These are phyloP conservation scores for Wakefieldia striispora DNA, from an alignment of 768 basidiomycete genomes.

Conservation along the genomic window DNA sequence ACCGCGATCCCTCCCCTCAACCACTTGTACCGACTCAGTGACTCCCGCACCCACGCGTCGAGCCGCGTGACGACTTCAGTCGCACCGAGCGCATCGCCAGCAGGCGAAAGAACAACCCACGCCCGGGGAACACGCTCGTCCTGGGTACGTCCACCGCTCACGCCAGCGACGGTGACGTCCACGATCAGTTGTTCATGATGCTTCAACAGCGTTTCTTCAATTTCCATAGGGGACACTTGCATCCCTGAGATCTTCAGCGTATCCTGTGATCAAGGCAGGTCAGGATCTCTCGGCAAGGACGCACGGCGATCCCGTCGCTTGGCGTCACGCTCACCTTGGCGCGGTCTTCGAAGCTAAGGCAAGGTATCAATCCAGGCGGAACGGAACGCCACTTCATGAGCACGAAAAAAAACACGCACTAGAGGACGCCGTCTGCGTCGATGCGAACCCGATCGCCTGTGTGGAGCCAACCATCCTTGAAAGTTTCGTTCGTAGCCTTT, in stretches of 20 bases:
- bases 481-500: constrained; percentile 63
- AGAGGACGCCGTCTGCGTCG: constrained; percentile 61
- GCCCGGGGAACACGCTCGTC: constrained; percentile 78
- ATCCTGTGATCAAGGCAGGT: constrained; percentile 43
- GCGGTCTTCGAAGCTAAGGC: constrained; percentile 65
- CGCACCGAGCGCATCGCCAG: constrained; percentile 51
- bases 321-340: constrained; percentile 50
- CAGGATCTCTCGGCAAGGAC: too few species aligned
- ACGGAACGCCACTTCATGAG: not conserved
- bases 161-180: constrained; percentile 73
- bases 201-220: constrained; percentile 63
- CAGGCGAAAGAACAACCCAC: constrained; percentile 66
- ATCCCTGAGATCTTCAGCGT: constrained; percentile 79
- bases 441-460: constrained; percentile 72
- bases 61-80: constrained; percentile 43
- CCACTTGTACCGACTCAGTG: constrained; percentile 76
- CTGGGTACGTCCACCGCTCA: constrained; percentile 63
- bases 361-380: not conserved
- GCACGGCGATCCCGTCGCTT: too few species aligned
- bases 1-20: constrained; percentile 69
- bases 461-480: constrained; percentile 66
- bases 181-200: constrained; percentile 60
- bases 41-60: constrained; percentile 58
- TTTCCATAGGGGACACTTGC: constrained; percentile 80
- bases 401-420: constrained; percentile 40